Percentiles rank a stretch among this genome's conserved stretches.
Evolutionary conservation across 2,329 filamentous ascomycete genomes (phyloP).

Genomic region (Albifimbria verrucaria): DNA sequence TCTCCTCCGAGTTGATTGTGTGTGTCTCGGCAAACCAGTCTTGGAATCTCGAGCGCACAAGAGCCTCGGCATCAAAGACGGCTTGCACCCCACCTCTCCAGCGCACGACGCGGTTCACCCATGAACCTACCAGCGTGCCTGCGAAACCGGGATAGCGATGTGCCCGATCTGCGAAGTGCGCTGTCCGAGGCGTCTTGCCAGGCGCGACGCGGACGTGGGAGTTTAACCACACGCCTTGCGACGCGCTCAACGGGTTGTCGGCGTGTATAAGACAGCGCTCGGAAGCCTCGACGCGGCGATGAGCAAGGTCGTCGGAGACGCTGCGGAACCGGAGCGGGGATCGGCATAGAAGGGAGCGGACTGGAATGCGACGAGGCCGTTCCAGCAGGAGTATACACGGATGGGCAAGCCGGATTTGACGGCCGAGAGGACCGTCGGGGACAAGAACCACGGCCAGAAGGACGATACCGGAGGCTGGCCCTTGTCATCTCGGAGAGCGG

Average conservation of each 20-base stretch:
- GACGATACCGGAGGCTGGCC: constrained; percentile 50
- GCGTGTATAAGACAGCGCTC: not conserved
- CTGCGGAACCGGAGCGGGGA: not conserved
- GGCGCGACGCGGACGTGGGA: not conserved
- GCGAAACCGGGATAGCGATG: not conserved
- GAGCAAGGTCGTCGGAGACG: not conserved
- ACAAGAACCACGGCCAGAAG: constrained; percentile 59
- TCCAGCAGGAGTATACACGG: not conserved
- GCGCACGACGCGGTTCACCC: constrained; percentile 29
- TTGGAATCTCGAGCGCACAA: constrained; percentile 29
- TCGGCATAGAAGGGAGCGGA: not conserved
- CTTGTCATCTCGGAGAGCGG: constrained; percentile 39
- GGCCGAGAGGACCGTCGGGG: constrained; percentile 35
- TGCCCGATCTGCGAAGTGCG: not conserved
- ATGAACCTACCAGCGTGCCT: constrained; percentile 33
- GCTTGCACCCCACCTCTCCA: constrained; percentile 9
- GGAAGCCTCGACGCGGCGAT: not conserved
- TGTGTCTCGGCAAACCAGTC: constrained; percentile 27
- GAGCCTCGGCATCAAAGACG: not conserved
- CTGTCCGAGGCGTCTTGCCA: not conserved
- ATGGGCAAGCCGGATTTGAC: constrained; percentile 6
- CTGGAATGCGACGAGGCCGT: constrained; percentile 52
- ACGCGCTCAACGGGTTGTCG: not conserved
- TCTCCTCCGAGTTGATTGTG: constrained; percentile 9
- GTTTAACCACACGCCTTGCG: constrained; percentile 1